These are phyloP conservation scores for Trypanosoma grayi DNA, from an alignment of 208 protist genomes.

Conservation along the genomic window DNA sequence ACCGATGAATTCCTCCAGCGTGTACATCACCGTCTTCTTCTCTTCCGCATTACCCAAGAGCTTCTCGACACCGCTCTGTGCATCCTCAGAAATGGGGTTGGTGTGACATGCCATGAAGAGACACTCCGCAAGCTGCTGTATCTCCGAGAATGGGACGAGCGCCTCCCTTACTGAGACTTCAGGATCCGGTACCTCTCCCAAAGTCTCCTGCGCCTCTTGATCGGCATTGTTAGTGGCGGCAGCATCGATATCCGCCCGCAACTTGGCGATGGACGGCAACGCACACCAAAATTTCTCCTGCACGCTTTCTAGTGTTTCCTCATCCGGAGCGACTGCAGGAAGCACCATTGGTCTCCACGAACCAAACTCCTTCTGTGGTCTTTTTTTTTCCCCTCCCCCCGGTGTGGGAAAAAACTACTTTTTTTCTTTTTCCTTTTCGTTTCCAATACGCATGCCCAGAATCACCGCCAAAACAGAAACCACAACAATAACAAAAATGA, in stretches of 20 bases:
- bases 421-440: too few species aligned
- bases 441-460: too few species aligned
- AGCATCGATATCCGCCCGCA: conserved; percentile 7
- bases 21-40: conserved; percentile 28
- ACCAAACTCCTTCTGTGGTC: neutral
- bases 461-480: neutral
- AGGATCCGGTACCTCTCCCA: conserved; percentile 12
- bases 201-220: conserved; percentile 8
- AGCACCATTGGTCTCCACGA: neutral
- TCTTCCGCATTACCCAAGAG: conserved; percentile 31
- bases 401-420: too few species aligned
- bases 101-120: conserved; percentile 61
- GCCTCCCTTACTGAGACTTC: conserved; percentile 10
- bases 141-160: conserved; percentile 39
- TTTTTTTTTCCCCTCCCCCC: conserved; percentile 2
- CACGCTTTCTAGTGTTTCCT: conserved; percentile 43
- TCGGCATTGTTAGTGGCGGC: neutral
- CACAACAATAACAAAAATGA: neutral
- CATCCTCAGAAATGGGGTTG: conserved; percentile 57
- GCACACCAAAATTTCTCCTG: conserved; percentile 64
- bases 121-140: conserved; percentile 55
- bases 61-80: conserved; percentile 26
- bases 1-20: conserved; percentile 31
- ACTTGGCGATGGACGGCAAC: conserved; percentile 39
- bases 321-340: neutral